Conservation (phyloP, 441 rosid species). For the Gossypium gossypioides region DNA sequence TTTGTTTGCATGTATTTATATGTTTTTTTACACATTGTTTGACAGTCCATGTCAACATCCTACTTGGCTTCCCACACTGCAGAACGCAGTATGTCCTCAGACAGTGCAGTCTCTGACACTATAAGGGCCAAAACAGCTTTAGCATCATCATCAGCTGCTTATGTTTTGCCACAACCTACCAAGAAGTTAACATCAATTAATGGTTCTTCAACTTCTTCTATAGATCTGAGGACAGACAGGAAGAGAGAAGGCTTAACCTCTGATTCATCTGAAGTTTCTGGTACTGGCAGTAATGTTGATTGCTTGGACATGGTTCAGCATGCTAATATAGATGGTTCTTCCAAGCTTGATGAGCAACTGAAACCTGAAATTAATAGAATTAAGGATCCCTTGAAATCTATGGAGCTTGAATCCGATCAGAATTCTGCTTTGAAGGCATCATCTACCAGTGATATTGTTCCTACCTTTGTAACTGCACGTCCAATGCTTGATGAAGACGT, state of each 20-base stretch:
- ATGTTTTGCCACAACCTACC: constrained; percentile 18
- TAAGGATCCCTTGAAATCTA: constrained; percentile 22
- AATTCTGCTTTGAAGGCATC: constrained; percentile 20
- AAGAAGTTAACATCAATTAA: constrained; percentile 18
- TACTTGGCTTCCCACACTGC: constrained; percentile 15
- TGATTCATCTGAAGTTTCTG: constrained; percentile 33
- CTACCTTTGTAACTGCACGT: constrained; percentile 19
- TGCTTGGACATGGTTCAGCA: constrained; percentile 5
- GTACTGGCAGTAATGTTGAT: constrained; percentile 13
- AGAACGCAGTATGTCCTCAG: constrained; percentile 26
- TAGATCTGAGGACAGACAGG: constrained; percentile 25
- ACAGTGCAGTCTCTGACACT: constrained; percentile 24
- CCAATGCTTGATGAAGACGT: constrained; percentile 24
- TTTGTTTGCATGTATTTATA: constrained; percentile 9
- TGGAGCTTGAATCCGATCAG: constrained; percentile 18
- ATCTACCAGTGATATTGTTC: constrained; percentile 20
- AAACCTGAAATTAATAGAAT: constrained; percentile 17
- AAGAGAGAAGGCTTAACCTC: constrained; percentile 23
- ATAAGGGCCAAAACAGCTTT: constrained; percentile 24
- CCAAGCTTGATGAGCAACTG: constrained; percentile 21
- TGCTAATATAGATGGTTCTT: constrained; percentile 18
- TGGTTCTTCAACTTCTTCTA: constrained; percentile 20
- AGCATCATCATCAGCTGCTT: constrained; percentile 16
- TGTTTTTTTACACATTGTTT: constrained; percentile 27
- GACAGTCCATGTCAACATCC: constrained; percentile 19